Evolutionary conservation across 1,284 basidiomycete genomes (phyloP).

Genomic region (Ceratobasidium sp.): DNA sequence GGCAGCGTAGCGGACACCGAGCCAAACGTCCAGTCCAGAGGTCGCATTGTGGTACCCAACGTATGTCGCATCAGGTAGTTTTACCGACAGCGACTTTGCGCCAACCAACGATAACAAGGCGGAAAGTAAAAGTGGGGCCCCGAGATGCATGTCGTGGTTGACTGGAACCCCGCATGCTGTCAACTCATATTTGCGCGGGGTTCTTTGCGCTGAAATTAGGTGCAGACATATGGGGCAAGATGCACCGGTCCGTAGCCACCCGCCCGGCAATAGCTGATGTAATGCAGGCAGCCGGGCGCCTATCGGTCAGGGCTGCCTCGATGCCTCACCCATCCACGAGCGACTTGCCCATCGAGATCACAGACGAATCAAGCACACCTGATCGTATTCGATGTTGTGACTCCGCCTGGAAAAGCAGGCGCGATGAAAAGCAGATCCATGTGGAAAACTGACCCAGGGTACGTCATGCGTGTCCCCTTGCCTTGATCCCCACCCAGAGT

Average conservation of each 20-base stretch:
- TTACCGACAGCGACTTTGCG: not conserved
- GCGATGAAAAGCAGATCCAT: too few species aligned
- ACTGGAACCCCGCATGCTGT: not conserved
- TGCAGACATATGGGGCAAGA: slow-evolving; percentile 6
- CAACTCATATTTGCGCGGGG: too few species aligned
- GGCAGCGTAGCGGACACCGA: slow-evolving; percentile 20
- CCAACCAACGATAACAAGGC: not conserved
- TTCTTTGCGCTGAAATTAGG: not conserved
- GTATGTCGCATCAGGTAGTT: slow-evolving; percentile 18
- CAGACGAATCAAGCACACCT: too few species aligned
- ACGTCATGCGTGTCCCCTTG: too few species aligned
- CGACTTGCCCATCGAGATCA: too few species aligned
- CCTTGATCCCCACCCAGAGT: too few species aligned
- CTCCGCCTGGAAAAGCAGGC: too few species aligned
- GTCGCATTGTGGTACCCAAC: slow-evolving; percentile 9
- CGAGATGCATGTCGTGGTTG: slow-evolving; percentile 19
- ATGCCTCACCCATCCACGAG: too few species aligned
- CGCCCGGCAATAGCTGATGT: not conserved
- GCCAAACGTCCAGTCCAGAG: slow-evolving; percentile 22
- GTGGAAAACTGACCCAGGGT: too few species aligned
- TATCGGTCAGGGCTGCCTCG: too few species aligned
- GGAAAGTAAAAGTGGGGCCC: not conserved
- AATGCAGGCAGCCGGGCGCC: too few species aligned
- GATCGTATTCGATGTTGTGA: too few species aligned
- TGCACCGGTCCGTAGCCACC: slow-evolving; percentile 14